phyloP scores from a whole-genome alignment of 331 rosid species.

The Acacia pycnantha region DNA sequence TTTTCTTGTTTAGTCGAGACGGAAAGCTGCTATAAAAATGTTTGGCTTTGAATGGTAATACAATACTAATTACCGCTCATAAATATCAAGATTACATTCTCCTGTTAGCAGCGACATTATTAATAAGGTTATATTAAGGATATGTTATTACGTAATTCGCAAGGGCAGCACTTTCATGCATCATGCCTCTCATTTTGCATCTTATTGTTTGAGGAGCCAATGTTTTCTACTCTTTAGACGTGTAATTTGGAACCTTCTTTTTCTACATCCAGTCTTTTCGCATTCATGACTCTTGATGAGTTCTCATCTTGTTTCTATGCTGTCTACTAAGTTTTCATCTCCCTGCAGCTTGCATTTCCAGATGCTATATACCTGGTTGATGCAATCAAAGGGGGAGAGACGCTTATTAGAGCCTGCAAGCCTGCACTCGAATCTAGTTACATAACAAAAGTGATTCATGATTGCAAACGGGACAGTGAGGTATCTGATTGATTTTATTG shows the following conservation, averaged over 20 bases:
- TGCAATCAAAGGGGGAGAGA: slow-evolving; percentile 78
- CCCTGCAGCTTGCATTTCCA: slow-evolving; percentile 85
- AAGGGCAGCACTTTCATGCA: neutral
- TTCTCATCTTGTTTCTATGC: neutral
- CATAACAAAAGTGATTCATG: slow-evolving; percentile 95
- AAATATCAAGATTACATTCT: neutral
- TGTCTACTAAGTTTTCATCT: neutral
- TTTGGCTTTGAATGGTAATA: neutral
- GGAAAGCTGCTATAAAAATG: neutral
- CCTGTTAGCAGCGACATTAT: neutral
- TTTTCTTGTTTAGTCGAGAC: neutral
- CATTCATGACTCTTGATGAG: neutral
- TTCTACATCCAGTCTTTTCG: neutral
- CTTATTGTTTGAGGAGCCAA: neutral
- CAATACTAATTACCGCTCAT: neutral
- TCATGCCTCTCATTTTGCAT: neutral
- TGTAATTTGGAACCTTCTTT: neutral
- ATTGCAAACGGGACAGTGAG: slow-evolving; percentile 99
- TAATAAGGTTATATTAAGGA: neutral
- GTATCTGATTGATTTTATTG: slow-evolving; percentile 48
- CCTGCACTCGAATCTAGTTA: slow-evolving; percentile 89
- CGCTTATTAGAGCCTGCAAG: slow-evolving; percentile 87
- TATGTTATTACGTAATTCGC: neutral
- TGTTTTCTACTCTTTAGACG: neutral
- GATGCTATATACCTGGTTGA: slow-evolving; percentile 95